Base-by-base conservation (phyloP, 2,329 filamentous ascomycete species). In the Penicillium fuscoglaucum region DNA sequence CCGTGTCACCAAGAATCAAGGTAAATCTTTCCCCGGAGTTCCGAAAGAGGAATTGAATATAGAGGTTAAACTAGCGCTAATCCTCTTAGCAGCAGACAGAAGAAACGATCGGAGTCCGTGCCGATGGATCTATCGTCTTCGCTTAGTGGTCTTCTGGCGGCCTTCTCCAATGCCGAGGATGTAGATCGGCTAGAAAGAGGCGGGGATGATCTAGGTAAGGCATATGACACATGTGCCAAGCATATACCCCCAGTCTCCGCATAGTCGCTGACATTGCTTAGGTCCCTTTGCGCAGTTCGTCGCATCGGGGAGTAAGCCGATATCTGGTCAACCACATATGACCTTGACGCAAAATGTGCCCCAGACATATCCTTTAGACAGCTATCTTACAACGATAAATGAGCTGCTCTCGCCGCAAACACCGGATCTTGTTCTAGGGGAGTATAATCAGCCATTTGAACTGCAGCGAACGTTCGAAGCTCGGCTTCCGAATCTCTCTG, bases 141-240 rank as follows among this genome's bases (percentile, higher is more conserved):
- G 24, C 28, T 54, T 28, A 33, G 24, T 21, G 29, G 17, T 9
- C 55, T 57, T 13, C 35, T 48, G 29, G 35, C 43, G 50, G 55
- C 50, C 13, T 57, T 57, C 17, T 53, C 55, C n/a, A 57, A 57
- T 48, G 44, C 55, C 50, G 55, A 57, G 43, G 55, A 54, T 54
- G 50, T 57, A 48, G 55, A 57, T 54, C 50, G 37, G 28, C 7
- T 54, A 4, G 44, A 57, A n/a, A 21, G 13, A 6, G 37, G 50
- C 10, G 29, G 35, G 37, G 28, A 21, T 37, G 24, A 19, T 12
- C 28, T 19, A 53, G 50, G 55, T 57, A 54, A 17, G 50, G 21
- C 2, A 33, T 54, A 48, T 4, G 50, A 35, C 9, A 41, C 12
- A 13, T n/a, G 21, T 24, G 24, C 26, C 40, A 52, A 56, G 47